A percentile compares a stretch with the other conserved stretches of the same genome.
Evolutionary conservation across 2,329 filamentous ascomycete genomes (phyloP).

Genomic region (Colletotrichum paranaense): DNA sequence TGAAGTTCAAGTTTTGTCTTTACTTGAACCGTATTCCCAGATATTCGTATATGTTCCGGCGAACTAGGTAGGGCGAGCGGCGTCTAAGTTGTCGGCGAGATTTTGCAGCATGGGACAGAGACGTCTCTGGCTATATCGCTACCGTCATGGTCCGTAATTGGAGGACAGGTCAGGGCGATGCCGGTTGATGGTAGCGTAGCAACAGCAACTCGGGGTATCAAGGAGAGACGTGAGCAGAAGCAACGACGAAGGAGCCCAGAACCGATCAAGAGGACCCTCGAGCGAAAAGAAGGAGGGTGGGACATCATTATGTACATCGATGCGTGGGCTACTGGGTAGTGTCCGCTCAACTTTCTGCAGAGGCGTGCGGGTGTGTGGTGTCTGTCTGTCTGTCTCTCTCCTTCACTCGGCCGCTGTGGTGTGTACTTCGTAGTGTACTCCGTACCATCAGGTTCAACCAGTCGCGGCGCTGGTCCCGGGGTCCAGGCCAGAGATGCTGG

Average conservation of each 20-base stretch:
- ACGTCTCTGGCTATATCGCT: conserved; percentile 23
- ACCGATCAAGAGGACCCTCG: conserved; percentile 14
- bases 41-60: not conserved
- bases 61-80: not conserved
- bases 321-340: conserved; percentile 10
- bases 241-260: conserved; percentile 24
- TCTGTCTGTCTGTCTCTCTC: conserved; percentile 17
- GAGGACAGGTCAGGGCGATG: conserved; percentile 4
- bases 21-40: not conserved
- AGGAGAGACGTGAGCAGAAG: conserved; percentile 33
- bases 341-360: conserved; percentile 13
- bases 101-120: not conserved
- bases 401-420: conserved; percentile 1
- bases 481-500: conserved; percentile 26
- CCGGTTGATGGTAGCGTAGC: conserved; percentile 1
- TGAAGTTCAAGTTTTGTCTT: conserved; percentile 16
- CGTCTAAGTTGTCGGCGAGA: conserved; percentile 12
- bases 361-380: conserved; percentile 14
- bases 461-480: conserved; percentile 21
- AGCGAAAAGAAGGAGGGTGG: conserved; percentile 27
- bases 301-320: conserved; percentile 34
- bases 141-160: conserved; percentile 25
- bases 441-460: conserved; percentile 26
- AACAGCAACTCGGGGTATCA: conserved; percentile 33
- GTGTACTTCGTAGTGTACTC: conserved; percentile 8